Evolutionary conservation across 2,329 filamentous ascomycete genomes (phyloP), one percentile per base, ranked within the genome.

Genomic region (Neofusicoccum cordaticola): DNA sequence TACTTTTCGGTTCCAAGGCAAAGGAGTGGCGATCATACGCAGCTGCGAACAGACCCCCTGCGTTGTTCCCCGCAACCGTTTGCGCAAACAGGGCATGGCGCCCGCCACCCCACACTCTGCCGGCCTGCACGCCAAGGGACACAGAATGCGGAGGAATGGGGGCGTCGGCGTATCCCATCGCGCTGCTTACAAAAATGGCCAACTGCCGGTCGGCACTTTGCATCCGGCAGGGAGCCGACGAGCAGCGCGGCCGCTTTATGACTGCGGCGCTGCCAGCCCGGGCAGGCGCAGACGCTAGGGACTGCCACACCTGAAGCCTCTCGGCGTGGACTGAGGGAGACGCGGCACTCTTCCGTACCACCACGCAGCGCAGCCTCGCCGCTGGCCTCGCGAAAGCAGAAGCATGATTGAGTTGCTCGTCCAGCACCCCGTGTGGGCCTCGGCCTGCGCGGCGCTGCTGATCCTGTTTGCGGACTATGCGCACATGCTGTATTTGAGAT

Each of bases 401-500:
- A 39, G 6, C n/a, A 60, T 60, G 56, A 47, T 60, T 37, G 56
- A 60, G 56, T 15, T 47, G 12, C 31, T 60, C n/a, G 34, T 42
- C 19, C 47, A 51, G 58, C 47, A 50, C 17, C 58, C 58, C 8
- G 58, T 62, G 44, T 62, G 58, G 58, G 45, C 44, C 13, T 62
- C 47, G 35, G 58, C 58, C 45, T 62, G 58, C 6, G 69, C 67
- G 12, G 63, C 64, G 9, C 27, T 77, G 35, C 69, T 69, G 2
- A 64, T 63, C 8, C 11, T 75, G 6, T 67, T 74, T n/a, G 69
- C 65, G 19, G 82, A 85, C 67, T 85, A 84, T 71, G 74, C 69
- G 5, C 78, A 78, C 68, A 84, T 85, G 82, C 71, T 85, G 58
- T 80, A 79, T 66, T 72, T 83, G 71, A 74, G 82, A 51, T 79